These are phyloP conservation scores for Golubevia pallescens DNA, from an alignment of 1,284 basidiomycete species.

Conservation along the genomic window DNA sequence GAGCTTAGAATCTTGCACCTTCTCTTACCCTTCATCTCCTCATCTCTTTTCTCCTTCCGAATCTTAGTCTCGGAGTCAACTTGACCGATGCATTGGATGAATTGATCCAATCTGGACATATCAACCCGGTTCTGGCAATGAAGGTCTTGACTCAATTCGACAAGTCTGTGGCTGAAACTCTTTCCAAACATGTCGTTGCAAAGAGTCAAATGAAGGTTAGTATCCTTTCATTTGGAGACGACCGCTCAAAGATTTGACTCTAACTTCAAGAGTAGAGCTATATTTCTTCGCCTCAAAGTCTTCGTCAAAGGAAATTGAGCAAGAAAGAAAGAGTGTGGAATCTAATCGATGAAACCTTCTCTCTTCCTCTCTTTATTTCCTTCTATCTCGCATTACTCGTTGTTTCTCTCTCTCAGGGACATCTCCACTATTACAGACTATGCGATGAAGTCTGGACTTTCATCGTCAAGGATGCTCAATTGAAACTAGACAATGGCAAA, in stretches of 20 bases:
- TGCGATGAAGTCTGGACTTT: conserved; percentile 65
- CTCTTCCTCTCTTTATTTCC: conserved; percentile 2
- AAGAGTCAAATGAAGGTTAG: conserved; percentile 54
- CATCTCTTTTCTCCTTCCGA: too few species aligned
- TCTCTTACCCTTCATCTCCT: too few species aligned
- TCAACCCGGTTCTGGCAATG: conserved; percentile 96
- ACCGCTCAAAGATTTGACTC: too few species aligned
- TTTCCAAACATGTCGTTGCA: conserved; percentile 52
- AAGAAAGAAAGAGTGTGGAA: too few species aligned
- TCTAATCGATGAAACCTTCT: too few species aligned
- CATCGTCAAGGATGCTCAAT: conserved; percentile 49
- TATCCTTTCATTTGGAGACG: not conserved
- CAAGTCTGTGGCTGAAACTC: conserved; percentile 55
- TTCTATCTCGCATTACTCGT: conserved; percentile 3
- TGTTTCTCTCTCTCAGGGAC: conserved; percentile 26
- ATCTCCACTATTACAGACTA: conserved; percentile 53
- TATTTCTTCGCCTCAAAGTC: too few species aligned
- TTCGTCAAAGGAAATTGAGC: too few species aligned
- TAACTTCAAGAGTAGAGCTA: too few species aligned
- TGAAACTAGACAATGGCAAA: conserved; percentile 61
- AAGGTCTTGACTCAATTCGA: conserved; percentile 76
- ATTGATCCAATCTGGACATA: conserved; percentile 93
- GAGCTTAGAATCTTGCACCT: too few species aligned
- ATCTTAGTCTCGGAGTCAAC: conserved; percentile 94
- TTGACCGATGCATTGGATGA: conserved; percentile 99